phyloP scores from a whole-genome alignment of 352 stramenopile genomes.

The Phytophthora kernoviae region DNA sequence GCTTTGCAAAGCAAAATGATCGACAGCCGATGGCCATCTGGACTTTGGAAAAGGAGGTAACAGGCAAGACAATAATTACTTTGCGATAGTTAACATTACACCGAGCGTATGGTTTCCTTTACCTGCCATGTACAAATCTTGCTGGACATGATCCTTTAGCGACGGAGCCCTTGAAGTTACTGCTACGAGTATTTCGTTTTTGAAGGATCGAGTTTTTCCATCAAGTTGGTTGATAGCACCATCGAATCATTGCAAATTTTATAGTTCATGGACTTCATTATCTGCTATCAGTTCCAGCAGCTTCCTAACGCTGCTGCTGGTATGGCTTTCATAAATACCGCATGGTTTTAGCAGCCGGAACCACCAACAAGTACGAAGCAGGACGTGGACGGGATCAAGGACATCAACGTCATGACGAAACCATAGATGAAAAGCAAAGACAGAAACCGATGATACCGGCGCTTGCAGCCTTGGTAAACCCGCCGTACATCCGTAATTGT shows the following conservation, averaged over 20 bases:
- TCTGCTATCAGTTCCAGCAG: not conserved
- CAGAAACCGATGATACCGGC: conserved; percentile 33
- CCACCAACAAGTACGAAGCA: conserved; percentile 43
- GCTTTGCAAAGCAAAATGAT: conserved; percentile 1
- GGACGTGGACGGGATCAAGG: conserved; percentile 39
- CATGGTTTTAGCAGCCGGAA: conserved; percentile 29
- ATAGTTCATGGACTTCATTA: conserved; percentile 12
- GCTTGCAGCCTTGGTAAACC: conserved; percentile 56
- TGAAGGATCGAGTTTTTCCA: too few species aligned
- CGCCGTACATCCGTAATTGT: conserved; percentile 70
- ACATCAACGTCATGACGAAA: conserved; percentile 41
- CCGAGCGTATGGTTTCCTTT: too few species aligned
- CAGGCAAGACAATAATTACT: not conserved
- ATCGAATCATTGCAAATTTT: conserved; percentile 8
- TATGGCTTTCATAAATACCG: conserved; percentile 36
- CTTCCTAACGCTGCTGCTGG: not conserved
- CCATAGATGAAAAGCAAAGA: conserved; percentile 43
- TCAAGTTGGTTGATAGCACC: conserved; percentile 1
- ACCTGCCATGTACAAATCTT: too few species aligned
- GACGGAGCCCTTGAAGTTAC: too few species aligned
- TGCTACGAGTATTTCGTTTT: too few species aligned
- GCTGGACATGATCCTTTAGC: too few species aligned
- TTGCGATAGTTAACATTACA: too few species aligned
- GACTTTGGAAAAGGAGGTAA: not conserved
- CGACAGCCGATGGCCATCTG: conserved; percentile 6